Percentiles rank a stretch among this genome's conserved stretches.
These are phyloP conservation scores for Ustilago tritici DNA, from an alignment of 1,284 basidiomycete genomes.

Conservation along the genomic window DNA sequence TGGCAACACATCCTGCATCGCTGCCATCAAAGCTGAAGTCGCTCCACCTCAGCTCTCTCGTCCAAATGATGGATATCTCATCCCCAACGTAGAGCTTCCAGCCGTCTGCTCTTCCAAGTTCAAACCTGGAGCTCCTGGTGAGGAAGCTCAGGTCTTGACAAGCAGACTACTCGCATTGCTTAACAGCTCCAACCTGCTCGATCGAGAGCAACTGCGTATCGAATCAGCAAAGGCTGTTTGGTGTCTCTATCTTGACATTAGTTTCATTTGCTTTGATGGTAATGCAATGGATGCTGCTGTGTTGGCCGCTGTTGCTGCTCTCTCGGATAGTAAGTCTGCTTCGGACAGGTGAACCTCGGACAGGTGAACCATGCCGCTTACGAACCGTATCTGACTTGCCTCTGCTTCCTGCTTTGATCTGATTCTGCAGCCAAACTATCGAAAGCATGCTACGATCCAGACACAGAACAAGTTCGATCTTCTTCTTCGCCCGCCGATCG, in stretches of 20 bases:
- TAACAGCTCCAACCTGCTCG: constrained; percentile 71
- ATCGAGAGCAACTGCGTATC: constrained; percentile 81
- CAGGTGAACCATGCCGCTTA: not conserved
- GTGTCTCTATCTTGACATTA: constrained; percentile 92
- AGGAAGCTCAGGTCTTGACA: constrained; percentile 56
- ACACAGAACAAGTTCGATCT: constrained; percentile 77
- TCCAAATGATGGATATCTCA: constrained; percentile 46
- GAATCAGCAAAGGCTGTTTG: constrained; percentile 83
- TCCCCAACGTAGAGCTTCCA: constrained; percentile 87
- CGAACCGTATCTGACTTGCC: not conserved
- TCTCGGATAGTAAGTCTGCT: constrained; percentile 75
- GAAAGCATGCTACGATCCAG: constrained; percentile 79
- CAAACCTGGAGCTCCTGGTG: constrained; percentile 86
- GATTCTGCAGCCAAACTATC: constrained; percentile 73
- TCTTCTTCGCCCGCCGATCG: constrained; percentile 73
- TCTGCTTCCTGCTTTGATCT: not conserved
- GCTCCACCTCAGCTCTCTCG: constrained; percentile 40
- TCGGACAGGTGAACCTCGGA: not conserved
- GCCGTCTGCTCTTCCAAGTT: constrained; percentile 91
- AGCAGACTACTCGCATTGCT: constrained; percentile 75
- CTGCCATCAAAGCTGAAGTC: constrained; percentile 57
- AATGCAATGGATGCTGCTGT: constrained; percentile 92
- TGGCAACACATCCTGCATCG: constrained; percentile 52
- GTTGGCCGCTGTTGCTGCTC: constrained; percentile 85
- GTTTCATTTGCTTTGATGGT: constrained; percentile 96